Conservation (phyloP, 805 yeast species). For the Candida andamanensis region DNA sequence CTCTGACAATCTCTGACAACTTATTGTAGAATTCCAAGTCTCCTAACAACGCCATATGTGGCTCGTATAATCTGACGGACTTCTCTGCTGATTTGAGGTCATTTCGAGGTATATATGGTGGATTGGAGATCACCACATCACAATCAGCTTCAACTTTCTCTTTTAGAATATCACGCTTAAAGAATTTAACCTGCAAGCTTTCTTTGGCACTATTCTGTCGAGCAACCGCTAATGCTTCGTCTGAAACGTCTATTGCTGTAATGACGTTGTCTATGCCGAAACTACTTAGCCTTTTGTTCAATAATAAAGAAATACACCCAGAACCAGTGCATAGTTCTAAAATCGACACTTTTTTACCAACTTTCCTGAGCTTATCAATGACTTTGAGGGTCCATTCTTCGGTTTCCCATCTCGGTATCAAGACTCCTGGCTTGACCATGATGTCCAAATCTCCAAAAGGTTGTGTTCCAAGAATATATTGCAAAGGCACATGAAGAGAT, state of each 20-base stretch:
- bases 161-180: too few relatives aligned
- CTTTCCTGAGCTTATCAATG: constrained; percentile 10
- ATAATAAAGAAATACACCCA: constrained; percentile 72
- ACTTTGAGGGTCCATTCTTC: constrained; percentile 76
- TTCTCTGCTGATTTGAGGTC: constrained; percentile 44
- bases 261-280: constrained; percentile 14
- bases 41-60: constrained; percentile 74
- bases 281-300: constrained; percentile 23
- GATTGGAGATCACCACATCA: constrained; percentile 74
- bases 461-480: constrained; percentile 78
- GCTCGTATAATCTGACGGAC: constrained; percentile 74
- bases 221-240: constrained; percentile 48
- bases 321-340: constrained; percentile 83
- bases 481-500: constrained; percentile 60
- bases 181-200: constrained; percentile 2
- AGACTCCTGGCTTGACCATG: constrained; percentile 55
- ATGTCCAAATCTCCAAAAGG: constrained; percentile 76
- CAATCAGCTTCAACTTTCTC: too few relatives aligned
- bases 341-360: constrained; percentile 16
- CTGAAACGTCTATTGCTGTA: constrained; percentile 54
- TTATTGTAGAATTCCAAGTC: constrained; percentile 64
- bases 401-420: constrained; percentile 93
- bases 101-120: constrained; percentile 70
- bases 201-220: constrained; percentile 31
- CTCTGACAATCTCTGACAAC: constrained; percentile 42